Percentiles rank a stretch among this genome's conserved stretches.
Conservation (phyloP, 2,329 filamentous ascomycete genomes). For the Ceratocystis eucalypticola region DNA sequence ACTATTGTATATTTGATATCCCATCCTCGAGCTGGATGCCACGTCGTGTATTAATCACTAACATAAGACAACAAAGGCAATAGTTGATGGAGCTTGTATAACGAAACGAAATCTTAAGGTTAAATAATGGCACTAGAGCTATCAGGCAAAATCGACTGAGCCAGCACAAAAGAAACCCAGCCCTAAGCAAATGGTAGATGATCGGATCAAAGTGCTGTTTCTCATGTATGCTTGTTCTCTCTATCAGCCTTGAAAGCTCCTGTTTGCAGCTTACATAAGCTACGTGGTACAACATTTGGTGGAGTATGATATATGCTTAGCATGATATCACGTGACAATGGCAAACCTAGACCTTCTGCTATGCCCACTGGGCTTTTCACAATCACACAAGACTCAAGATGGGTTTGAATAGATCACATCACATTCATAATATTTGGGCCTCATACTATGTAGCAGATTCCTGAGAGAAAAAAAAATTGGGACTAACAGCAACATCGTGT, state of each 20-base stretch:
- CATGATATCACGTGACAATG: neutral
- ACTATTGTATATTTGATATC: too few species aligned
- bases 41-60: neutral
- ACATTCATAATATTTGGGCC: conserved; percentile 5
- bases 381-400: neutral
- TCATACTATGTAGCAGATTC: conserved; percentile 8
- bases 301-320: neutral
- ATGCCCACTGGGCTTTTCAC: neutral
- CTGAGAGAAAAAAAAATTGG: neutral
- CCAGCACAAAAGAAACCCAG: neutral
- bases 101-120: neutral
- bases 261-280: neutral
- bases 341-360: neutral
- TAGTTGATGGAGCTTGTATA: neutral
- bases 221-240: neutral
- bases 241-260: neutral
- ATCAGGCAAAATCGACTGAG: neutral
- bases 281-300: neutral
- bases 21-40: neutral
- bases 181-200: neutral
- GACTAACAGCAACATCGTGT: neutral
- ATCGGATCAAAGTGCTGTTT: neutral
- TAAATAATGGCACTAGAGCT: neutral
- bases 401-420: neutral
- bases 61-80: neutral